Evolutionary conservation across 352 stramenopile species (phyloP), one percentile per base, ranked within the genome.

Genomic region (Globisporangium recalcitrans): DNA sequence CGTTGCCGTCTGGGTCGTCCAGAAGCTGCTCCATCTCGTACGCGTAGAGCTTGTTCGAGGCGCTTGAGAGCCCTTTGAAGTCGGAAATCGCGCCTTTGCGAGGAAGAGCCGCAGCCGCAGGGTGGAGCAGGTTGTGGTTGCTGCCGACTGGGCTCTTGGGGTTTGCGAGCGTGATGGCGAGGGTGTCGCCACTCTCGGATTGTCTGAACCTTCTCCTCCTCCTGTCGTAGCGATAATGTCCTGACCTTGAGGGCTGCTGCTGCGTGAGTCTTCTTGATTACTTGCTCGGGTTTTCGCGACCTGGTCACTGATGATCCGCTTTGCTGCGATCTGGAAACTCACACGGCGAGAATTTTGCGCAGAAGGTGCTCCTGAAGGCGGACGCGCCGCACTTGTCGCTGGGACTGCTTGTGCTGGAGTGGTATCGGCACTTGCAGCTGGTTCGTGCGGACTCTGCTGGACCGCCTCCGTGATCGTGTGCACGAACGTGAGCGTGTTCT

Each of bases 401-500:
- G 8, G 2, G 26, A 16, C 4, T 21, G 47, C 5, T 10, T 34
- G 24, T 8, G 27, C 8, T 3, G 8, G 3, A 16, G 4, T 1
- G n/a, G 8, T 7, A 9, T 22, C 22, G 6, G 13, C n/a, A 47
- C 34, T 11, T 40, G 19, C 19, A 4, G 52, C 0, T 29, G 40
- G 7, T 1, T 53, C 16, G 3, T n/a, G 29, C 11, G 73, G 64
- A n/a, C 62, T 52, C 14, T 58, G n/a, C 26, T 53, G 64, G 32
- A 21, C 42, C 3, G 59, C 59, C 7, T 73, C 72, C 0, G 57
- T 52, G 6, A 80, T 22, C 6, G 64, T 62, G 59, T 72, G 71
- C 19, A 78, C 67, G 47, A 82, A 80, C 11, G 67, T 68, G 34
- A 82, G 52, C 14, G 74, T 77, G 63, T 83, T 81, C 67, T 80